These are phyloP conservation scores for Berkeleyomyces basicola DNA, from an alignment of 2,329 filamentous ascomycete species.

Conservation along the genomic window DNA sequence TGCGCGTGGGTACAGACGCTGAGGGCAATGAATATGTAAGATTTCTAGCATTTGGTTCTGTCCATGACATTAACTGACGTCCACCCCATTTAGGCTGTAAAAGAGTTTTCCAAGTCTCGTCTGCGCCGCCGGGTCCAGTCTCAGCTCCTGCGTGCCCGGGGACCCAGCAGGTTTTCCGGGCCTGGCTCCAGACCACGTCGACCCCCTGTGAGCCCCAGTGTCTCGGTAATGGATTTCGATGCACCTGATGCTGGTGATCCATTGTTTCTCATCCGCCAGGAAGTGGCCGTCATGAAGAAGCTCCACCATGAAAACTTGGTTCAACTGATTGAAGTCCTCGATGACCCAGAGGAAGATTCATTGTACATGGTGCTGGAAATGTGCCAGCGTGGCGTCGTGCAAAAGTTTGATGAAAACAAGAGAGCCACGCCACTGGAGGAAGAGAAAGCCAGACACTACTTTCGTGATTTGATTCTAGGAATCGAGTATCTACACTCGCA, in stretches of 20 bases:
- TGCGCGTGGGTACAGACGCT: conserved; percentile 80
- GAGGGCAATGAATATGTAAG: conserved; percentile 85
- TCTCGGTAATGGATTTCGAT: conserved; percentile 8
- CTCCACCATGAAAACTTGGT: conserved; percentile 91
- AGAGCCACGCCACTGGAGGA: conserved; percentile 65
- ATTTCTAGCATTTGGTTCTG: not conserved
- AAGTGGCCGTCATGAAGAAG: conserved; percentile 99
- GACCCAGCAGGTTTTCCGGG: conserved; percentile 26
- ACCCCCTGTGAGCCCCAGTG: conserved; percentile 4
- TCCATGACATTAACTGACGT: not conserved
- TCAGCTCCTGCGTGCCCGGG: conserved; percentile 49
- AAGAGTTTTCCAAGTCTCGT: conserved; percentile 90
- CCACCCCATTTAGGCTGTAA: conserved; percentile 52
- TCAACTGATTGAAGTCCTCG: conserved; percentile 78
- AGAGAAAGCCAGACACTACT: conserved; percentile 77
- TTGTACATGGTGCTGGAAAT: conserved; percentile 98
- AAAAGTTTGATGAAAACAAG: conserved; percentile 85
- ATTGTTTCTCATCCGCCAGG: conserved; percentile 77
- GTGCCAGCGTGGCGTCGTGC: conserved; percentile 95
- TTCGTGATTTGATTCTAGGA: conserved; percentile 82
- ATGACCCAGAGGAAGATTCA: conserved; percentile 89
- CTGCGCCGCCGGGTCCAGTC: conserved; percentile 82
- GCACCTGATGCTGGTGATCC: conserved; percentile 45
- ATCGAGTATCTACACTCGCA: conserved; percentile 96
- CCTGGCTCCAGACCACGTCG: conserved; percentile 14